phyloP scores from a whole-genome alignment of 108 stramenopile species.

The Schizochytrium sp. region DNA sequence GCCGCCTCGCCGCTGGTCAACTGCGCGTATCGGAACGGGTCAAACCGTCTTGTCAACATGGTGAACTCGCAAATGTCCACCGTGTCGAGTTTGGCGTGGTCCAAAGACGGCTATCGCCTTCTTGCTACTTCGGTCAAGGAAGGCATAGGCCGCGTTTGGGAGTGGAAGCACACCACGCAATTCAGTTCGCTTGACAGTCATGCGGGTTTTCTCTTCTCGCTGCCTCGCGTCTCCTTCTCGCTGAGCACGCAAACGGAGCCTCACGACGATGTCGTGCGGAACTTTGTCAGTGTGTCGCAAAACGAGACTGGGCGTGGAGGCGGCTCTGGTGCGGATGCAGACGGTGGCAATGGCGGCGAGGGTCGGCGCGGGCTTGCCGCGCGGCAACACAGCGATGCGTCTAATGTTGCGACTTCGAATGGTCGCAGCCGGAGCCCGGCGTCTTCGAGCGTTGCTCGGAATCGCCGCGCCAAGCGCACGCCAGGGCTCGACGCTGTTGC shows the following conservation, averaged over 20 bases:
- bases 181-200: background rate
- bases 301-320: background rate
- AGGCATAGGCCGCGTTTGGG: background rate
- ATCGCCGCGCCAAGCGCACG: background rate
- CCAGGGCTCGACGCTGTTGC: background rate
- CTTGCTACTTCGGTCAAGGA: background rate
- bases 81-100: background rate
- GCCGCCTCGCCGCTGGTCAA: constrained; percentile 1
- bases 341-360: too few relatives aligned
- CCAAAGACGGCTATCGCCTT: background rate
- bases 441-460: background rate
- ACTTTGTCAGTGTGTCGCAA: background rate
- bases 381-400: background rate
- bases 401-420: background rate
- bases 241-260: background rate
- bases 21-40: background rate
- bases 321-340: background rate
- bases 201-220: background rate
- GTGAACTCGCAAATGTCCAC: background rate
- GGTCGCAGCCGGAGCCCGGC: background rate
- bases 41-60: background rate
- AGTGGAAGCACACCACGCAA: constrained; percentile 8
- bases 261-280: background rate
- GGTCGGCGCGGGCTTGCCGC: background rate
- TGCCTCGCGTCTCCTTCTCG: background rate